Evolutionary conservation across 2,329 filamentous ascomycete genomes (phyloP), one percentile per base, ranked within the genome.

Genomic region (Phaeosphaeria sp.): DNA sequence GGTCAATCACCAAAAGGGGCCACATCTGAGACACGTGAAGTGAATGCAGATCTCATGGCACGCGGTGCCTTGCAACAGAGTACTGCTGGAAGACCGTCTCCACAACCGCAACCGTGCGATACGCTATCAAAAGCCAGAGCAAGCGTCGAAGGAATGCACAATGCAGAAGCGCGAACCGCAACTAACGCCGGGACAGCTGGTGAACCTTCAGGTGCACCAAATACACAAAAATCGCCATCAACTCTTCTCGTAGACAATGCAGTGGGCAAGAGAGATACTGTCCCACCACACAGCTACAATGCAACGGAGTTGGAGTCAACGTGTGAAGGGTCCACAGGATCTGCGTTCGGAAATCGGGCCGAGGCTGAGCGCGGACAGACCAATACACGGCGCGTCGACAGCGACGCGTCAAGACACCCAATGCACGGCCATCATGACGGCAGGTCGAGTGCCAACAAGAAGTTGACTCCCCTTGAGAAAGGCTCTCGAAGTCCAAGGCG

Each of bases 331-430:
- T 39, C 36, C 36, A 39, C 36, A 22, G 42, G 17, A 22, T 22
- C 42, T 44, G 42, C 53, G 56, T 57, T 61, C 56, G 45, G 60
- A 43, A 25, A 24, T 50, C 42, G 48, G 33, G 47, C 63, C 50
- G 63, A 53, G 13, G 39, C 45, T 25, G 24, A 57, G 24, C 49
- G 48, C 27, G 63, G 60, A 60, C 60, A 49, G 61, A 48, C 54
- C 63, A 51, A 50, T 20, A 40, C 42, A 17, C 27, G 55, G 48
- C 56, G 52, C 52, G 60, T 52, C 9, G 30, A 49, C 15, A 27
- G 22, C 9, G 39, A 50, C 30, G 17, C 52, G 39, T 24, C 44
- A 42, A 33, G 21, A 11, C 13, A 51, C 17, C 42, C 47, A 39
- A 36, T 51, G n/a, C 52, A 21, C 49, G 21, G 17, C 20, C 20